These are phyloP conservation scores for Xylariaceae sp. DNA, from an alignment of 2,329 filamentous ascomycete species.

Conservation along the genomic window DNA sequence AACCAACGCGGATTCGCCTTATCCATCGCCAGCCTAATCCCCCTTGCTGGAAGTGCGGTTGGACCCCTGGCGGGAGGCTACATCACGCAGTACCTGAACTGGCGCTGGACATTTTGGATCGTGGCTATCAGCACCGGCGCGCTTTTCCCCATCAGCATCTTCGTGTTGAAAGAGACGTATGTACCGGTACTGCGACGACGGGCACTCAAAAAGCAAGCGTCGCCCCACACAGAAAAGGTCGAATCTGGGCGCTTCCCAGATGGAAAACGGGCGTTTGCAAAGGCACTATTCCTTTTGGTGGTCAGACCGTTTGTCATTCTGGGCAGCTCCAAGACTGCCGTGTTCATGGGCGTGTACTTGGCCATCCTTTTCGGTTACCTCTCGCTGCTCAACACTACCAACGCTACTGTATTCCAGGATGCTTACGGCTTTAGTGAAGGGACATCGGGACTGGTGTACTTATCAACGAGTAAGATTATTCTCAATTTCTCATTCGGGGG, in stretches of 20 bases:
- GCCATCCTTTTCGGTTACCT: slow-evolving; percentile 5
- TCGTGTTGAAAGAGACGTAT: slow-evolving; percentile 6
- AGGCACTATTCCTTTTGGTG: background rate
- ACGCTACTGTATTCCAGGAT: slow-evolving; percentile 5
- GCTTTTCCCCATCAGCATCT: background rate
- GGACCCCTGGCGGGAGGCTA: slow-evolving; percentile 4
- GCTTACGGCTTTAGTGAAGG: slow-evolving; percentile 3
- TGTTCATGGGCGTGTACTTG: slow-evolving; percentile 1
- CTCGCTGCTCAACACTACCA: slow-evolving; percentile 1
- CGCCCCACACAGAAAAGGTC: background rate
- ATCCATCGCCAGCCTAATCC: slow-evolving; percentile 4
- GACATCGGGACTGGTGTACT: slow-evolving; percentile 3
- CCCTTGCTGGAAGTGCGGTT: slow-evolving; percentile 3
- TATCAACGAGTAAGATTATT: slow-evolving; percentile 2
- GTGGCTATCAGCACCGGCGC: background rate
- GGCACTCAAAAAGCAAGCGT: background rate
- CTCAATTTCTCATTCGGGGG: background rate
- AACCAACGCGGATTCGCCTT: slow-evolving; percentile 2
- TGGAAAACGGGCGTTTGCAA: background rate
- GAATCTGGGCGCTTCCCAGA: background rate
- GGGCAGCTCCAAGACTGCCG: background rate
- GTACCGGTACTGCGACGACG: background rate
- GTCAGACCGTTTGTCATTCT: slow-evolving; percentile 3
- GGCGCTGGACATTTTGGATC: slow-evolving; percentile 7
- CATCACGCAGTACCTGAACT: slow-evolving; percentile 6